Evolutionary conservation across 352 stramenopile species (phyloP).

Genomic region (Pythium myriotylum): DNA sequence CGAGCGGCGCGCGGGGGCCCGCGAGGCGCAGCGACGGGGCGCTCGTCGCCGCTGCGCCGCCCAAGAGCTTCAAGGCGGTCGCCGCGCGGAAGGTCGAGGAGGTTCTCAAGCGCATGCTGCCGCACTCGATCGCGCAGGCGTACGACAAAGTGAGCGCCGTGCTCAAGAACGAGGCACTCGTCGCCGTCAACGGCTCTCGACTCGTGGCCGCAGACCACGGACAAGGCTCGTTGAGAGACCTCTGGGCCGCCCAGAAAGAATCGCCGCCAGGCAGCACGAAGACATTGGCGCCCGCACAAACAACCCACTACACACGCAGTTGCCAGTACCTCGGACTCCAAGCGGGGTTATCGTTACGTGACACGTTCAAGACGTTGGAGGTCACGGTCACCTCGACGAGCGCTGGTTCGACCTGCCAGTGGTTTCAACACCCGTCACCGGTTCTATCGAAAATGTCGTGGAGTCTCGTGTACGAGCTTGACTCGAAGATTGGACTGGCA

Average conservation of each 20-base stretch:
- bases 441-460: conserved; percentile 32
- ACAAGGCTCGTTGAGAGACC: conserved; percentile 20
- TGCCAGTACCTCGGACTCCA: conserved; percentile 7
- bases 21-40: too few relatives aligned
- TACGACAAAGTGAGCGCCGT: conserved; percentile 46
- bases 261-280: conserved; percentile 3
- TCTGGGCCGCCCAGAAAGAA: conserved; percentile 23
- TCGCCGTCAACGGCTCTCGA: conserved; percentile 47
- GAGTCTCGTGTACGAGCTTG: conserved; percentile 41
- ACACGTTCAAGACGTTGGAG: conserved; percentile 21
- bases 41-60: neutral
- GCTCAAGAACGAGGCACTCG: conserved; percentile 33
- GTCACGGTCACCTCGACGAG: conserved; percentile 27
- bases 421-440: conserved; percentile 13
- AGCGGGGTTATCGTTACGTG: conserved; percentile 16
- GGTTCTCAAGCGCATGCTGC: conserved; percentile 51
- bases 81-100: conserved; percentile 47
- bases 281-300: conserved; percentile 2
- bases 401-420: conserved; percentile 13
- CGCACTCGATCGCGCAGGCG: conserved; percentile 55
- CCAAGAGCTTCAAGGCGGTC: conserved; percentile 8
- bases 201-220: conserved; percentile 23
- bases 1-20: too few relatives aligned
- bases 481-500: conserved; percentile 43
- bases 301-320: conserved; percentile 22